Percentiles rank a stretch among this genome's conserved stretches.
These are phyloP conservation scores for Perkinsus olseni DNA, from an alignment of 169 alveolate genomes.

Conservation along the genomic window DNA sequence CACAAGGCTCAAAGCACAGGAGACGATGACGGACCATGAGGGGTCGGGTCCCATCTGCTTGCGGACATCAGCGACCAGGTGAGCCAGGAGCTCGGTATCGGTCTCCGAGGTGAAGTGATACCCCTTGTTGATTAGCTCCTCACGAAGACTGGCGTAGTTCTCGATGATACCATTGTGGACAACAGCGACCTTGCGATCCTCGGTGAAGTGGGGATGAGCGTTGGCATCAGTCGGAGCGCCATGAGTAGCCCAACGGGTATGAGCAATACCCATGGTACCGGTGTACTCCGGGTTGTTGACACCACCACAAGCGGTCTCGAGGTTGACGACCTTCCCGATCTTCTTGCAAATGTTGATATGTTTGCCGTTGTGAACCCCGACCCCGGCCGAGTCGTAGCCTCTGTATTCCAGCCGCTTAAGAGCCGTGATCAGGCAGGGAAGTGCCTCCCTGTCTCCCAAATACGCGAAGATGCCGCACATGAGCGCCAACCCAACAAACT, in stretches of 20 bases:
- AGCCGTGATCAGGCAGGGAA: background rate
- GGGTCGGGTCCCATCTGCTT: background rate
- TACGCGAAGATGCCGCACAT: conserved; percentile 17
- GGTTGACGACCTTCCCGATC: conserved; percentile 6
- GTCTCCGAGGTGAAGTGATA: conserved; percentile 70
- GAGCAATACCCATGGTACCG: conserved; percentile 86
- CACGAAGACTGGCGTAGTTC: conserved; percentile 59
- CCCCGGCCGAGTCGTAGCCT: conserved; percentile 17
- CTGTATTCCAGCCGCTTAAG: conserved; percentile 8
- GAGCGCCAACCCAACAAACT: background rate
- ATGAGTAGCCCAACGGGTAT: conserved; percentile 98
- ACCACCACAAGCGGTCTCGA: background rate
- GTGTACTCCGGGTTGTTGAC: conserved; percentile 29
- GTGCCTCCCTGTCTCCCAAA: background rate
- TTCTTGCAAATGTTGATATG: background rate
- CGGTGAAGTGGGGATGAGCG: conserved; percentile 96
- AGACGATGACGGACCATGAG: background rate
- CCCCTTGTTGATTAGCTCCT: conserved; percentile 50
- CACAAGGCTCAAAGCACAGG: background rate
- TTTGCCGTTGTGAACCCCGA: conserved; percentile 6
- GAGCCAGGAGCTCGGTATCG: conserved; percentile 94
- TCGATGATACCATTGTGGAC: conserved; percentile 94
- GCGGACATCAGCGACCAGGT: conserved; percentile 66
- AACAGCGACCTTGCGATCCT: conserved; percentile 68
- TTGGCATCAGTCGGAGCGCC: conserved; percentile 90